Conservation (phyloP, 2,329 filamentous ascomycete species). For the Paecilomyces niveus region DNA sequence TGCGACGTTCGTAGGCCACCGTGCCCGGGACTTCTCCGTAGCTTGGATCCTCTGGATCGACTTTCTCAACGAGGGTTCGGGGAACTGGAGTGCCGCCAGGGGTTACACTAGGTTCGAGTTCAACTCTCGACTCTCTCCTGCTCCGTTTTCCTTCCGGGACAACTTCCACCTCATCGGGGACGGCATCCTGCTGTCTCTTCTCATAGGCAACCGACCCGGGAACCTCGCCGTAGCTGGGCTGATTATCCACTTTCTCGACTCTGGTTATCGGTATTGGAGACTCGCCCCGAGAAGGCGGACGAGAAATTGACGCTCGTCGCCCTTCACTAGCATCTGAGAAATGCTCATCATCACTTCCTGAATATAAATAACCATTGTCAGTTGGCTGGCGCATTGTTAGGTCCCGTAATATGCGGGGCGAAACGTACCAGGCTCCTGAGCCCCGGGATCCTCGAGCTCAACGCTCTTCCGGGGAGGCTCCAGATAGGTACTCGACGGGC, state of each 20-base stretch:
- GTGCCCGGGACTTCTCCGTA: constrained; percentile 59
- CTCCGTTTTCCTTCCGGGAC: constrained; percentile 40
- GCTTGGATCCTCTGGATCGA: constrained; percentile 50
- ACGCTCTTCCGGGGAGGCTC: constrained; percentile 49
- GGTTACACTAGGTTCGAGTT: constrained; percentile 40
- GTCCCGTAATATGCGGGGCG: neutral
- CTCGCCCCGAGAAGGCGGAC: constrained; percentile 32
- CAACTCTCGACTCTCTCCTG: constrained; percentile 34
- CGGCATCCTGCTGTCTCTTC: constrained; percentile 51
- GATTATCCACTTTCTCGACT: constrained; percentile 56
- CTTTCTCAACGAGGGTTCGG: constrained; percentile 54
- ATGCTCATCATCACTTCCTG: constrained; percentile 53
- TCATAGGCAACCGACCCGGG: constrained; percentile 56
- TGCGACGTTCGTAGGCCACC: constrained; percentile 48
- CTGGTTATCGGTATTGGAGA: constrained; percentile 56
- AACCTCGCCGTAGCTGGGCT: constrained; percentile 53
- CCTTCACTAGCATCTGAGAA: constrained; percentile 62
- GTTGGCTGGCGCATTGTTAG: constrained; percentile 8
- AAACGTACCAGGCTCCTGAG: constrained; percentile 47
- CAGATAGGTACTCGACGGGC: constrained; percentile 36
- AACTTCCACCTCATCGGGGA: constrained; percentile 58
- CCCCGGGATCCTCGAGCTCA: constrained; percentile 50
- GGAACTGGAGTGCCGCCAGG: constrained; percentile 50
- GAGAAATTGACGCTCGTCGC: constrained; percentile 25
- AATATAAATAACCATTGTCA: constrained; percentile 26